Percentiles rank a stretch among this genome's conserved stretches.
phyloP scores from a whole-genome alignment of 768 basidiomycete species.

The Pulveroboletus sp. region DNA sequence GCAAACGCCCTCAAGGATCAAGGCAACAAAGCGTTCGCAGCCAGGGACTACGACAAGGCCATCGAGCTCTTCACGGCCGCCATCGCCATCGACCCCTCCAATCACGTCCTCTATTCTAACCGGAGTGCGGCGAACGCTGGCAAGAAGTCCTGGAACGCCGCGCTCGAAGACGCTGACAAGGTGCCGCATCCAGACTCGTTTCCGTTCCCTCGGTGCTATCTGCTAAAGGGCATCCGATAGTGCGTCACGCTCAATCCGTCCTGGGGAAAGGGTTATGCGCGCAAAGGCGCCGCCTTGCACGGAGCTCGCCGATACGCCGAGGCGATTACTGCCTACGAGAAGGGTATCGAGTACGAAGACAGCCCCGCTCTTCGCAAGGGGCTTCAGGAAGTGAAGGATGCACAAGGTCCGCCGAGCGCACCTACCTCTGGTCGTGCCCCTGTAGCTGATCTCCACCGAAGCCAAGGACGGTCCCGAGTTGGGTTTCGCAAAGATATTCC shows the following conservation, averaged over 20 bases:
- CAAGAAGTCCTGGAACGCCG: slow-evolving; percentile 70
- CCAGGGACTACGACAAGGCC: slow-evolving; percentile 87
- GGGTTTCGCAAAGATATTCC: slow-evolving; percentile 74
- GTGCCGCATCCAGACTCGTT: slow-evolving; percentile 36
- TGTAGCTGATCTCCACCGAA: slow-evolving; percentile 14
- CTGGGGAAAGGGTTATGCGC: slow-evolving; percentile 88
- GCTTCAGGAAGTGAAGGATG: slow-evolving; percentile 82
- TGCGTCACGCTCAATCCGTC: slow-evolving; percentile 73
- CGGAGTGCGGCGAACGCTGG: slow-evolving; percentile 89
- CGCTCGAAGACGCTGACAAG: slow-evolving; percentile 87
- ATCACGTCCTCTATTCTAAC: slow-evolving; percentile 91
- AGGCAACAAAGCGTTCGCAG: slow-evolving; percentile 94
- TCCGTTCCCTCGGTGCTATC: neutral
- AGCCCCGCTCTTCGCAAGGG: slow-evolving; percentile 82
- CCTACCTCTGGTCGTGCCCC: neutral
- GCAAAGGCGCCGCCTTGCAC: slow-evolving; percentile 92
- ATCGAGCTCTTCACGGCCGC: slow-evolving; percentile 81
- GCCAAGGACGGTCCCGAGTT: slow-evolving; percentile 44
- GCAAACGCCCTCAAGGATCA: slow-evolving; percentile 75
- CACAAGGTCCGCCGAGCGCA: slow-evolving; percentile 52
- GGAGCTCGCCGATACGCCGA: slow-evolving; percentile 76
- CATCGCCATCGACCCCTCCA: slow-evolving; percentile 74
- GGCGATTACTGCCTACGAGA: slow-evolving; percentile 79
- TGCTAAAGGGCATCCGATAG: slow-evolving; percentile 36
- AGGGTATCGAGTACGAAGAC: slow-evolving; percentile 78